Conservation (phyloP, 345 rosid genomes). For the Aegle marmelos region DNA sequence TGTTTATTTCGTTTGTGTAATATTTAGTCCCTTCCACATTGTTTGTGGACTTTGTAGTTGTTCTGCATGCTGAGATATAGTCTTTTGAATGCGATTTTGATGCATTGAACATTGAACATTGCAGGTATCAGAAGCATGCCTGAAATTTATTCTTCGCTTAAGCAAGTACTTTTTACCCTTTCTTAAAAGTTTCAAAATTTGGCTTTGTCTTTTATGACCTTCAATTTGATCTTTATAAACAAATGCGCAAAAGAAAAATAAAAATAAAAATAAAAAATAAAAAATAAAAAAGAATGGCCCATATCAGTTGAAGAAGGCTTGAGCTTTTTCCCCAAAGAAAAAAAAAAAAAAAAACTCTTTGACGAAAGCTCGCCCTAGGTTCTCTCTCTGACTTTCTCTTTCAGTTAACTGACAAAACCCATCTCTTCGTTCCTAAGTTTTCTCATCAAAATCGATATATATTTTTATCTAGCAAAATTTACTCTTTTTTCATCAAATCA, state of each 20-base stretch:
- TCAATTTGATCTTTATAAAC: not conserved
- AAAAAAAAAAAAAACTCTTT: not conserved
- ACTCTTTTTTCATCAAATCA: not conserved
- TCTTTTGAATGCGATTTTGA: not conserved
- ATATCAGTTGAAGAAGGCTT: not conserved
- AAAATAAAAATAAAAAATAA: no score
- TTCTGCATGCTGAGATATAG: not conserved
- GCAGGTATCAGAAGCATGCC: not conserved
- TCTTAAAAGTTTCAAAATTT: not conserved
- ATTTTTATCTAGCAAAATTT: not conserved
- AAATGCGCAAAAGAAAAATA: not conserved
- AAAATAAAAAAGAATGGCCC: not conserved
- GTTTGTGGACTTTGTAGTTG: not conserved
- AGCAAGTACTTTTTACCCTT: no score
- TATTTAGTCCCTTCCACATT: not conserved
- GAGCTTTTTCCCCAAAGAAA: not conserved
- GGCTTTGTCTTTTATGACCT: not conserved
- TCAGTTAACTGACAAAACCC: not conserved
- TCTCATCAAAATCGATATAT: no score
- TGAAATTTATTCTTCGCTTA: not conserved
- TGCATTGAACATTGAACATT: not conserved
- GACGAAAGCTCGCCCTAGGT: not conserved
- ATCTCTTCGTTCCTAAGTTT: not conserved
- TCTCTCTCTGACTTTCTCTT: not conserved
- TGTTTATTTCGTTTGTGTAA: slow-evolving; percentile 1